Conservation (phyloP, 78 protist genomes). For the slime mould (Dictyostelium discoideum) region DNA sequence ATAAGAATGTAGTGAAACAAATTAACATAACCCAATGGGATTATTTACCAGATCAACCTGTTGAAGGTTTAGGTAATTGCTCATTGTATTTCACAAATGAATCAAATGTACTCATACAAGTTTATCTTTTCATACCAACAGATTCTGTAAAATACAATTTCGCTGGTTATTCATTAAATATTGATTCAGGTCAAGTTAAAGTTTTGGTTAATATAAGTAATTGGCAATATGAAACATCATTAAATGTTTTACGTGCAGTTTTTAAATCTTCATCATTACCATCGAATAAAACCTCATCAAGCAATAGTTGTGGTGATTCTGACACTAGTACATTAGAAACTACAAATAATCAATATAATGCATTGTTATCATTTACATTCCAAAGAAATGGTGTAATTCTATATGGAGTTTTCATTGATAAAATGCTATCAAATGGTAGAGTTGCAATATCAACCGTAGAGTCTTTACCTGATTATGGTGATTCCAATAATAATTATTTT, state of each 20-base stretch:
- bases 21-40: neutral
- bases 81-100: neutral
- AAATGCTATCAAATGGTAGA: slow-evolving; percentile 30
- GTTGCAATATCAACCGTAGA: neutral
- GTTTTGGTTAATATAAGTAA: neutral
- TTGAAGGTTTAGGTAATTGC: neutral
- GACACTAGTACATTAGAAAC: neutral
- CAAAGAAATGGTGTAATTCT: slow-evolving; percentile 5
- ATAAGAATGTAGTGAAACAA: neutral
- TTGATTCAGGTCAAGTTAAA: slow-evolving; percentile 26
- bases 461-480: neutral
- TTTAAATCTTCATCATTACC: neutral
- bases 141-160: neutral
- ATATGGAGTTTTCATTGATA: slow-evolving; percentile 22
- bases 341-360: neutral
- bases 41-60: neutral
- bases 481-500: neutral
- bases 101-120: neutral
- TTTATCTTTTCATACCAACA: neutral
- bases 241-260: slow-evolving; percentile 20
- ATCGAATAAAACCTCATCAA: neutral
- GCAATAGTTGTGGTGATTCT: neutral
- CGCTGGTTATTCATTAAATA: slow-evolving; percentile 24
- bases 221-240: slow-evolving; percentile 23
- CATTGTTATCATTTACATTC: slow-evolving; percentile 18